Evolutionary conservation across 2,329 filamentous ascomycete species (phyloP), one percentile per base, ranked within the genome.

Genomic region (Ophiostoma montium): DNA sequence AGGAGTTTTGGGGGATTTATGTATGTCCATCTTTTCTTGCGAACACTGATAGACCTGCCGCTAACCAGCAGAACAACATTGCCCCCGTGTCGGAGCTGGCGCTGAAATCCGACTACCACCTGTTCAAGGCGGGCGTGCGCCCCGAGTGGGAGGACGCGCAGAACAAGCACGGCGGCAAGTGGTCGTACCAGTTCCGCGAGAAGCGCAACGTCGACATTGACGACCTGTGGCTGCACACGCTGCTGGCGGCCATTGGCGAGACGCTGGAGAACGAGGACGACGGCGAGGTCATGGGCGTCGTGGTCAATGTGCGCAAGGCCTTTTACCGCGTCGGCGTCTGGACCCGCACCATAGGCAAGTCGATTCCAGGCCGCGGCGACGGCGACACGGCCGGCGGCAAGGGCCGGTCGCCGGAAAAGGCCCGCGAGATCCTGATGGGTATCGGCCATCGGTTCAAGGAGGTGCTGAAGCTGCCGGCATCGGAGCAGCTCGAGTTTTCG

Each of bases 1-100:
- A 98, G 70, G 94, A 98, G 67, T 98, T 98, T 70, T 98, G 92
- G 92, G 92, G 92, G 52, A 86, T 98, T 64, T 96, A 96, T 69
- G 94, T 98, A 76, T 65, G 89, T 74, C 18, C 11, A 46, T 15
- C 4, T 32, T 21, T 10, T 11, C 15, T 12, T 21, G n/a, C n/a
- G n/a, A n/a, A n/a, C n/a, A n/a, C n/a, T n/a, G n/a, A n/a, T 42
- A 27, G 6, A 30, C 46, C 51, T 52, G 51, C 44, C 47, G 49
- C 52, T 51, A 32, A 31, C 45, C 27, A 48, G 35, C 52, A 98
- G 94, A 98, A 98, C 77, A 98, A 98, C 68, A 95, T 98, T 65
- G 87, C 90, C 46, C 84, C 89, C 39, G 90, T 94, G 59, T 95
- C 90, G 59, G 88, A 96, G 61, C 82, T 98, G 39, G 86, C 89